A percentile compares a stretch with the other conserved stretches of the same genome.
Evolutionary conservation across 2,329 filamentous ascomycete species (phyloP).

Genomic region (Phialophora macrospora): DNA sequence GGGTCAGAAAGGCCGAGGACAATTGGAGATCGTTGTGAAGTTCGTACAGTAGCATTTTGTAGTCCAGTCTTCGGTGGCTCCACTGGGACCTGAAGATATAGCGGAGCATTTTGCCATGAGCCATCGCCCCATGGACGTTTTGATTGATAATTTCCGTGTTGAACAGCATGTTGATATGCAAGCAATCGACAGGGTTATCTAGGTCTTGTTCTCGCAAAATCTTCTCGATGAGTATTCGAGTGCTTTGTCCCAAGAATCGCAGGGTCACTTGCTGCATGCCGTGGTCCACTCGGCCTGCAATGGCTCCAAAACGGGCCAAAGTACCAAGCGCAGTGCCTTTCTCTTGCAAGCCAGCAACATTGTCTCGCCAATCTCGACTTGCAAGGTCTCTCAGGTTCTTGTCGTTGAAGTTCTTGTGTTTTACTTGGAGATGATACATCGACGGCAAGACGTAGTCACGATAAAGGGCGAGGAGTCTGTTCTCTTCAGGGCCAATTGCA

Average conservation of each 20-base stretch:
- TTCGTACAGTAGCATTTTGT: conserved; percentile 23
- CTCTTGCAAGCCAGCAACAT: conserved; percentile 7
- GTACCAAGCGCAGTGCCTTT: conserved; percentile 3
- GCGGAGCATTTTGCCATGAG: conserved; percentile 23
- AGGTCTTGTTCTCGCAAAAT: conserved; percentile 3
- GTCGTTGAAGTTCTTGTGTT: conserved; percentile 9
- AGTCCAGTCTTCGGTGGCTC: conserved; percentile 17
- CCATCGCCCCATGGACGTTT: conserved; percentile 11
- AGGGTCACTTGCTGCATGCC: not conserved
- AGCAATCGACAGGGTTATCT: not conserved
- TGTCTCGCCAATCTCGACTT: conserved; percentile 11
- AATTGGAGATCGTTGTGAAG: conserved; percentile 24
- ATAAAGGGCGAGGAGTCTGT: conserved; percentile 20
- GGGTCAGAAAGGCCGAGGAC: conserved; percentile 10
- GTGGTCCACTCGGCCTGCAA: not conserved
- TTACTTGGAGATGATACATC: conserved; percentile 4
- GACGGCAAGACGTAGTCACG: conserved; percentile 18
- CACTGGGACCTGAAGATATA: conserved; percentile 13
- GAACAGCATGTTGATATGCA: conserved; percentile 16
- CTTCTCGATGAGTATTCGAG: conserved; percentile 5
- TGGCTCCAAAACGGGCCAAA: conserved; percentile 10
- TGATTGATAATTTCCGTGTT: conserved; percentile 12
- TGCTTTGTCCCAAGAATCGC: conserved; percentile 1
- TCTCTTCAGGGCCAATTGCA: conserved; percentile 19
- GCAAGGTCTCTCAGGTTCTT: conserved; percentile 14